These are phyloP conservation scores for Melaleuca quinquenervia DNA, from an alignment of 345 rosid species.

Conservation along the genomic window DNA sequence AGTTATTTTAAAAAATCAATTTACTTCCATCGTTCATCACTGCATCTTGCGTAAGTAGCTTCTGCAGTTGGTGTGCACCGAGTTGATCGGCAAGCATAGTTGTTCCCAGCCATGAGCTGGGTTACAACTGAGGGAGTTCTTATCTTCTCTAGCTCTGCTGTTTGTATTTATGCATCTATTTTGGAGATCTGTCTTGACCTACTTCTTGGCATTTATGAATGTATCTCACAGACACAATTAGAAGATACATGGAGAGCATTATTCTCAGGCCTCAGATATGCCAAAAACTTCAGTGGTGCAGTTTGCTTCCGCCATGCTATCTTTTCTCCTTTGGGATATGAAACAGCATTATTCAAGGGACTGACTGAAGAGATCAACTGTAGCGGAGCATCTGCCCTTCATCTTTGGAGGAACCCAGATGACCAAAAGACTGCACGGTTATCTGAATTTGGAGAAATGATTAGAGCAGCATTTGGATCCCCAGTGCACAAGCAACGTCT, in stretches of 20 bases:
- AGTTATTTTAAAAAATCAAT: not conserved
- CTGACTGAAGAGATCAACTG: constrained; percentile 46
- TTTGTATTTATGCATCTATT: not conserved
- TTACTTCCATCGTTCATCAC: not conserved
- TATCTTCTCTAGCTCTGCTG: not conserved
- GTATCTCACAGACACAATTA: constrained; percentile 50
- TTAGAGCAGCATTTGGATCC: constrained; percentile 68
- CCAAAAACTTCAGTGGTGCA: constrained; percentile 62
- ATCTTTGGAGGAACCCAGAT: constrained; percentile 60
- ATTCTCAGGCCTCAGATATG: constrained; percentile 66
- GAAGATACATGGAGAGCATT: constrained; percentile 88
- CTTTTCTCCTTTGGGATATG: constrained; percentile 82
- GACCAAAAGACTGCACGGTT: constrained; percentile 54
- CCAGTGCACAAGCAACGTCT: constrained; percentile 39
- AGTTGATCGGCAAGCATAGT: not conserved
- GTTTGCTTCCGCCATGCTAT: constrained; percentile 85
- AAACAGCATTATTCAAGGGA: constrained; percentile 72
- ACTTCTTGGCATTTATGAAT: not conserved
- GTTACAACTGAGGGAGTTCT: not conserved
- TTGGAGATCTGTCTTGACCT: not conserved
- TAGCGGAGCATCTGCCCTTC: constrained; percentile 54
- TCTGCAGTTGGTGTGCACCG: not conserved
- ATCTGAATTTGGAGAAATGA: constrained; percentile 93
- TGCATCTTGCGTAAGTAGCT: not conserved
- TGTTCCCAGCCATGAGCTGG: not conserved